Evolutionary conservation across 2,329 filamentous ascomycete species (phyloP).

Genomic region (Diaporthe vexans): DNA sequence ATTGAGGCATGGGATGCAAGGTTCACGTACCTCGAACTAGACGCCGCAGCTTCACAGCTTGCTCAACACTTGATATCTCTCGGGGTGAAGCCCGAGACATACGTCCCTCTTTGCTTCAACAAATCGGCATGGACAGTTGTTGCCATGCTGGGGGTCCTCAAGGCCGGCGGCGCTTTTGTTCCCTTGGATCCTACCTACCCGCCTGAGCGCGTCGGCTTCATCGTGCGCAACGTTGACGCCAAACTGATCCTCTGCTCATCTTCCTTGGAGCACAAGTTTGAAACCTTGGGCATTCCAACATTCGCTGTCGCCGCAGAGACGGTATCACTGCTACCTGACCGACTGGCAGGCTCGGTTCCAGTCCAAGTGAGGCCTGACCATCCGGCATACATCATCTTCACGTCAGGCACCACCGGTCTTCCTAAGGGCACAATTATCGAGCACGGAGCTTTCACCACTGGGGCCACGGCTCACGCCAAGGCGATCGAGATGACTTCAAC

Average conservation of each 20-base stretch:
- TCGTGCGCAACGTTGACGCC: slow-evolving; percentile 37
- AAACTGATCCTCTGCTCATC: slow-evolving; percentile 10
- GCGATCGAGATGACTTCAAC: background rate
- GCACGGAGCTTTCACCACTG: slow-evolving; percentile 3
- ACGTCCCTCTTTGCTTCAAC: slow-evolving; percentile 7
- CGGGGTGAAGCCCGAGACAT: slow-evolving; percentile 2
- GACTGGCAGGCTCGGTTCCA: background rate
- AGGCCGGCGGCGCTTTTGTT: slow-evolving; percentile 28
- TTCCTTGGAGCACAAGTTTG: slow-evolving; percentile 9
- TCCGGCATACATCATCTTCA: slow-evolving; percentile 60
- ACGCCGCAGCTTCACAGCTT: background rate
- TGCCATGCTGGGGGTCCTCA: slow-evolving; percentile 18
- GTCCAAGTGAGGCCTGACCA: slow-evolving; percentile 23
- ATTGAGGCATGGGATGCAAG: slow-evolving; percentile 19
- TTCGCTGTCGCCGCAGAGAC: slow-evolving; percentile 3
- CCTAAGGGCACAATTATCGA: slow-evolving; percentile 52
- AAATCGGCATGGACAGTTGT: slow-evolving; percentile 7
- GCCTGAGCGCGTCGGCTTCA: slow-evolving; percentile 39
- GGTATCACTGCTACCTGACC: background rate
- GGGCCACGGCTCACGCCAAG: background rate
- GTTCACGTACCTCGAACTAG: slow-evolving; percentile 16
- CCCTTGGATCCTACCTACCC: slow-evolving; percentile 38
- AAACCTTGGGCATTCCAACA: background rate
- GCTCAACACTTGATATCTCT: background rate
- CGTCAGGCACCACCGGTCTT: slow-evolving; percentile 64